These are phyloP conservation scores for Lachancea mirantina DNA, from an alignment of 805 yeast genomes.

Conservation along the genomic window DNA sequence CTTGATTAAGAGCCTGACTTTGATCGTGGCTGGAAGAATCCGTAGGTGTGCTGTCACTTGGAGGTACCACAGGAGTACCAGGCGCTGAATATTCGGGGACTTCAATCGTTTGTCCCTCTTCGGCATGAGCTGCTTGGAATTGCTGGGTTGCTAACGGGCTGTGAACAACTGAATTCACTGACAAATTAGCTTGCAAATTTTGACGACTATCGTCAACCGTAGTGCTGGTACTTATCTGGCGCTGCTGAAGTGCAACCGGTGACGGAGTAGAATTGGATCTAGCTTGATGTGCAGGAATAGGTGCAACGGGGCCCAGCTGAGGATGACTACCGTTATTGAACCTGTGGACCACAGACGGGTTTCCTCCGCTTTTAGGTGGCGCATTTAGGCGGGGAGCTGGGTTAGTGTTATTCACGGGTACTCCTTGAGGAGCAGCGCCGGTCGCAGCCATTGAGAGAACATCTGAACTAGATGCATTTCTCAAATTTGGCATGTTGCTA, in stretches of 20 bases:
- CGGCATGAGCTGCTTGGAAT: conserved; percentile 4
- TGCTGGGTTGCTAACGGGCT: conserved; percentile 12
- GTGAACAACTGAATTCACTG: conserved; percentile 21
- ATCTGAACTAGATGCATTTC: conserved; percentile 26
- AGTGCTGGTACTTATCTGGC: conserved; percentile 23
- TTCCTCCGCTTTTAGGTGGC: conserved; percentile 19
- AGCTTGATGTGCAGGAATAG: conserved; percentile 1
- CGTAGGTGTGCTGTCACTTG: conserved; percentile 9
- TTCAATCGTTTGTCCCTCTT: conserved; percentile 2
- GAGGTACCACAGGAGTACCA: conserved; percentile 12
- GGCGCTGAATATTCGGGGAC: conserved; percentile 11
- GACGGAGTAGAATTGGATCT: conserved; percentile 2
- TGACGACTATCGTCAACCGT: conserved; percentile 10
- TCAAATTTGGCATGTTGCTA: conserved; percentile 28
- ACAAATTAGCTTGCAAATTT: conserved; percentile 15
- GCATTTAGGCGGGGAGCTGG: conserved; percentile 24
- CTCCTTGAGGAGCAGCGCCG: conserved; percentile 6
- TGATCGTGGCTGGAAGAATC: conserved; percentile 9
- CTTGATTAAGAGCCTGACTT: conserved; percentile 6
- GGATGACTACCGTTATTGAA: conserved; percentile 6
- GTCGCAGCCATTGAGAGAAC: conserved; percentile 8
- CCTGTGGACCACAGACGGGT: conserved; percentile 4
- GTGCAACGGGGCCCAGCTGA: conserved; percentile 11
- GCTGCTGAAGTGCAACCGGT: conserved; percentile 10
- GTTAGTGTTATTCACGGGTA: conserved; percentile 4